Percentiles rank a stretch among this genome's conserved stretches.
phyloP scores from a whole-genome alignment of 2,329 filamentous ascomycete genomes.

The Aspergillus hiratsukae region DNA sequence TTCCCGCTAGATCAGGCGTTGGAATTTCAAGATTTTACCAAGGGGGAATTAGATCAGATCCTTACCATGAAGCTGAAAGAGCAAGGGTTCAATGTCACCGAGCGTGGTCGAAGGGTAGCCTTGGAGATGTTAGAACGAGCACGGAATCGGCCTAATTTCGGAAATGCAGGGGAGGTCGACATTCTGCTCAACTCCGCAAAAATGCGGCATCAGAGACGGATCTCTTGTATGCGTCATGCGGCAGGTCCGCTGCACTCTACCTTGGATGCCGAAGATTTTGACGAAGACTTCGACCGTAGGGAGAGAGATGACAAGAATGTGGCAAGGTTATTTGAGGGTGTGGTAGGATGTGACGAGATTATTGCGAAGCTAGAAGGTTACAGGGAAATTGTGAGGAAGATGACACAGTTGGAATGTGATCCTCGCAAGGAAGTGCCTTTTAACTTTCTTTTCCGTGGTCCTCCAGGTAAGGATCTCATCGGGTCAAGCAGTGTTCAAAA shows the following conservation, averaged over 20 bases:
- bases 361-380: constrained; percentile 53
- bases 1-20: constrained; percentile 64
- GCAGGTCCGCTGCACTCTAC: constrained; percentile 9
- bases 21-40: constrained; percentile 63
- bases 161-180: constrained; percentile 72
- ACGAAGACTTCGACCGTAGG: constrained; percentile 6
- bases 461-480: constrained; percentile 50
- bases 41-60: constrained; percentile 56
- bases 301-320: constrained; percentile 6
- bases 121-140: constrained; percentile 58
- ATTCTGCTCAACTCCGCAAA: constrained; percentile 61
- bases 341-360: constrained; percentile 55
- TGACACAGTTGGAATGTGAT: constrained; percentile 52
- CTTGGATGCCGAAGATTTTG: constrained; percentile 33
- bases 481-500: neutral
- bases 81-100: constrained; percentile 51
- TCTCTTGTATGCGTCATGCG: constrained; percentile 13
- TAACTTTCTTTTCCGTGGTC: constrained; percentile 65
- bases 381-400: constrained; percentile 48
- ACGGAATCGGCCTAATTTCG: constrained; percentile 62
- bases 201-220: constrained; percentile 44
- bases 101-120: constrained; percentile 50
- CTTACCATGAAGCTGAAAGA: constrained; percentile 59
- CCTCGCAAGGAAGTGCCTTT: constrained; percentile 58
- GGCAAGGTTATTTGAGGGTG: constrained; percentile 51